phyloP scores from a whole-genome alignment of 371 early-diverging fungal genomes.

The Lichtheimia hyalospora region DNA sequence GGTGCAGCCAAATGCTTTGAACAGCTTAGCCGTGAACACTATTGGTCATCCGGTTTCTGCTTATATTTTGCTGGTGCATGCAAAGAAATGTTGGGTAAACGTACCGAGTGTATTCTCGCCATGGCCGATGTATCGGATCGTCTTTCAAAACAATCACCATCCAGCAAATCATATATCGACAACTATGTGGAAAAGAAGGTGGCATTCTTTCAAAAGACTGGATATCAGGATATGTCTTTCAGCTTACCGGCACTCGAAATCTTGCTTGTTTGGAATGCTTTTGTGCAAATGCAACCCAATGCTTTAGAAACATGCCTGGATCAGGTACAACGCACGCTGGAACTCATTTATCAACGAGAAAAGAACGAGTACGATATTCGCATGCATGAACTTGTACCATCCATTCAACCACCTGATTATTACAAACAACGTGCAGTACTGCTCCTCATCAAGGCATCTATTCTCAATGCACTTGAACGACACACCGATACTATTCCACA shows the following conservation, averaged over 20 bases:
- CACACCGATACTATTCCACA: slow-evolving; percentile 41
- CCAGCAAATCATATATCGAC: slow-evolving; percentile 45
- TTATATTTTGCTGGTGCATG: slow-evolving; percentile 52
- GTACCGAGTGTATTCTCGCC: slow-evolving; percentile 48
- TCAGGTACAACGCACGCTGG: slow-evolving; percentile 41
- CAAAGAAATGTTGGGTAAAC: slow-evolving; percentile 44
- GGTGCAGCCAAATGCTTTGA: slow-evolving; percentile 42
- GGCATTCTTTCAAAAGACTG: slow-evolving; percentile 50
- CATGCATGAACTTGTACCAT: slow-evolving; percentile 40
- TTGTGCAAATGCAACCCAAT: slow-evolving; percentile 52
- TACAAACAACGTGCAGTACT: slow-evolving; percentile 44
- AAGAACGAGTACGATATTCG: slow-evolving; percentile 43
- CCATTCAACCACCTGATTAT: slow-evolving; percentile 43
- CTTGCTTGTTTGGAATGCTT: slow-evolving; percentile 58
- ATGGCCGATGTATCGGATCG: slow-evolving; percentile 50
- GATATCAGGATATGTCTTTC: slow-evolving; percentile 57
- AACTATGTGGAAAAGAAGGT: slow-evolving; percentile 55
- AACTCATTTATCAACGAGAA: slow-evolving; percentile 46
- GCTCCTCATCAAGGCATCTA: slow-evolving; percentile 40
- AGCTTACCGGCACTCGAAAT: slow-evolving; percentile 59
- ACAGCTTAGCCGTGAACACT: slow-evolving; percentile 34
- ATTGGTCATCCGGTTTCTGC: slow-evolving; percentile 46
- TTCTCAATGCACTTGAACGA: slow-evolving; percentile 41
- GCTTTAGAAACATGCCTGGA: slow-evolving; percentile 36
- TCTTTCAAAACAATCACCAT: slow-evolving; percentile 21